Conservation (phyloP, 2,329 filamentous ascomycete species). For the Calycina marina region DNA sequence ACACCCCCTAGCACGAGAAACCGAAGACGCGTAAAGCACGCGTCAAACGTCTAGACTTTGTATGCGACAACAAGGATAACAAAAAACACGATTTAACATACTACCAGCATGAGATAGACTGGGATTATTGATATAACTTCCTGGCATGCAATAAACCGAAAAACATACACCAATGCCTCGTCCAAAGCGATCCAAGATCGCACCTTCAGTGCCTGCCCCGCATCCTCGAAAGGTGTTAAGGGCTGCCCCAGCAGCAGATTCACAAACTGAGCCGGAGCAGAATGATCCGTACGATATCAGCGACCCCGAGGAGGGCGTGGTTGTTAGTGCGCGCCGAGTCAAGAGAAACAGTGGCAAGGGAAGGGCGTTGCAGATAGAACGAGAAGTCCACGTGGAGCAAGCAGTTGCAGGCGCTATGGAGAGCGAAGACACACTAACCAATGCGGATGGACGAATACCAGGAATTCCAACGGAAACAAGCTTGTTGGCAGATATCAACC, state of each 20-base stretch:
- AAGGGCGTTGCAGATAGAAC: constrained; percentile 4
- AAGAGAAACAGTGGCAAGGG: constrained; percentile 10
- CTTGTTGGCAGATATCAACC: constrained; percentile 9
- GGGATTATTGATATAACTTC: too few relatives aligned
- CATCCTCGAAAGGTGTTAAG: constrained; percentile 10
- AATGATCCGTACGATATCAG: constrained; percentile 21
- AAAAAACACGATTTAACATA: too few relatives aligned
- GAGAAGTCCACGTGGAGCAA: background rate
- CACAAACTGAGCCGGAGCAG: constrained; percentile 8
- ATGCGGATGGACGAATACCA: background rate
- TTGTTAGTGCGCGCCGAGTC: constrained; percentile 7
- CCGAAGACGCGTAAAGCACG: too few relatives aligned
- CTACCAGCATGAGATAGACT: too few relatives aligned
- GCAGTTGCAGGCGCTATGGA: constrained; percentile 1
- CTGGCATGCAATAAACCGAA: too few relatives aligned
- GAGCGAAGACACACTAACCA: constrained; percentile 1
- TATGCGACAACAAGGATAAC: too few relatives aligned
- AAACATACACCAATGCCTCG: constrained; percentile 24
- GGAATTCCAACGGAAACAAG: constrained; percentile 2
- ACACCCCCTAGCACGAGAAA: too few relatives aligned
- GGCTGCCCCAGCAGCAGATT: constrained; percentile 3
- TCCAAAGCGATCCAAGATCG: constrained; percentile 22
- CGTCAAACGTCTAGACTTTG: too few relatives aligned
- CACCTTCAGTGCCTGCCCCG: constrained; percentile 17
- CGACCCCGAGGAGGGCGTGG: constrained; percentile 14